phyloP scores from a whole-genome alignment of 176 grass and related monocot species.

The Bothriochloa decipiens region DNA sequence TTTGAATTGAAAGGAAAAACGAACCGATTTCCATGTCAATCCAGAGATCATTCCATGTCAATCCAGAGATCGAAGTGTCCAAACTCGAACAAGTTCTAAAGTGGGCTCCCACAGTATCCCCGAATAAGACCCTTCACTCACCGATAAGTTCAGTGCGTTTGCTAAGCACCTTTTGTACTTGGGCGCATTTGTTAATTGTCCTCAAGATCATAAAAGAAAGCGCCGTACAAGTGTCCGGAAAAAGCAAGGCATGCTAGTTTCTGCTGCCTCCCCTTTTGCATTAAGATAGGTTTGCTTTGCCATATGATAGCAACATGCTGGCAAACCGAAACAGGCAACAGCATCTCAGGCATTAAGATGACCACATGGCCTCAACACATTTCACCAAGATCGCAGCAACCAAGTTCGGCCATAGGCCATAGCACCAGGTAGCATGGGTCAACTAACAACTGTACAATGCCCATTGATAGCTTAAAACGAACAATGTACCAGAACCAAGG shows the following conservation, averaged over 20 bases:
- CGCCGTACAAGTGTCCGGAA: constrained; percentile 41
- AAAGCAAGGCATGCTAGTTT: constrained; percentile 29
- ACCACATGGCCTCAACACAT: not conserved
- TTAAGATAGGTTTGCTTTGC: constrained; percentile 24
- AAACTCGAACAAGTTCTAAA: not conserved
- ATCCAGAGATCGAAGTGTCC: not conserved
- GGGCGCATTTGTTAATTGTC: constrained; percentile 30
- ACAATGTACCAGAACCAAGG: constrained; percentile 38
- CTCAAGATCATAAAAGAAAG: constrained; percentile 42
- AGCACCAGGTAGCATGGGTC: not conserved
- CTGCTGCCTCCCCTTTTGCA: constrained; percentile 24
- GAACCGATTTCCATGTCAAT: not conserved
- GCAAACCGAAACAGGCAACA: not conserved
- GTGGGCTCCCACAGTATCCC: not conserved
- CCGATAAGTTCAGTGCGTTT: not conserved
- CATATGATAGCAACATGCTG: constrained; percentile 13
- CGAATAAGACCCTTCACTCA: not conserved
- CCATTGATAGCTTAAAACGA: constrained; percentile 35
- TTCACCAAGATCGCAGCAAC: constrained; percentile 12
- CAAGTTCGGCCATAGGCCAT: not conserved
- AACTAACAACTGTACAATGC: constrained; percentile 48
- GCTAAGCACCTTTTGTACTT: constrained; percentile 44
- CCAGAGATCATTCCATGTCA: not conserved
- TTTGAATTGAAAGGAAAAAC: not conserved
- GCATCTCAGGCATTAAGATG: not conserved